Evolutionary conservation across 768 basidiomycete species (phyloP).

Genomic region (Antrodiella citrinella): DNA sequence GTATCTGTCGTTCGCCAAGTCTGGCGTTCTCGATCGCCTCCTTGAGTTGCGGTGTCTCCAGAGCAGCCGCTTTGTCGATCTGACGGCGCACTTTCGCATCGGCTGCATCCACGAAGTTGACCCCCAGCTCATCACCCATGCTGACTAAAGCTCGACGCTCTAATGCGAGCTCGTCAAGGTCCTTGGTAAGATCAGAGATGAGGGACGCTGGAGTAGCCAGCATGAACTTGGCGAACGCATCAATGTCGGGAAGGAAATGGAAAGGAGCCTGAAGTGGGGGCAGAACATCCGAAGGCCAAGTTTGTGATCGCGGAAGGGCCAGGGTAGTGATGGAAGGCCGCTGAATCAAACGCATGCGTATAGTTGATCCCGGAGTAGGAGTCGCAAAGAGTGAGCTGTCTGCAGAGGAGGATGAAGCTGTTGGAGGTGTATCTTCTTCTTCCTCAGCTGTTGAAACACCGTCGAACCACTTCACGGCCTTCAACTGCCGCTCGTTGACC

Average conservation of each 20-base stretch:
- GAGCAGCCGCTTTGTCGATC: constrained; percentile 67
- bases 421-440: constrained; percentile 26
- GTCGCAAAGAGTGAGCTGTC: constrained; percentile 29
- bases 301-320: constrained; percentile 82
- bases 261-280: constrained; percentile 92
- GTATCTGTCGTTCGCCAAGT: constrained; percentile 30
- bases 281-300: constrained; percentile 92
- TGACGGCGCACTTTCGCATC: constrained; percentile 70
- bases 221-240: constrained; percentile 89
- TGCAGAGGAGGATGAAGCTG: constrained; percentile 44
- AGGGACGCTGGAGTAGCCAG: constrained; percentile 87
- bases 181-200: constrained; percentile 58
- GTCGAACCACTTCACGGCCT: constrained; percentile 88
- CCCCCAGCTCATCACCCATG: constrained; percentile 68
- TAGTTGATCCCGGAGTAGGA: constrained; percentile 46
- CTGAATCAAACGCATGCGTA: constrained; percentile 86
- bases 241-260: constrained; percentile 91
- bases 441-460: constrained; percentile 30
- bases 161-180: constrained; percentile 61
- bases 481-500: constrained; percentile 82
- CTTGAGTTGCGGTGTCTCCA: constrained; percentile 62
- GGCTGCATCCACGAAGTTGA: constrained; percentile 75
- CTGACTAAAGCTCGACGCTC: constrained; percentile 63
- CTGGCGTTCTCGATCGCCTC: constrained; percentile 59
- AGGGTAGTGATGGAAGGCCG: constrained; percentile 93